Conservation (phyloP, 2,329 filamentous ascomycete genomes). For the Fusarium caatingaense region DNA sequence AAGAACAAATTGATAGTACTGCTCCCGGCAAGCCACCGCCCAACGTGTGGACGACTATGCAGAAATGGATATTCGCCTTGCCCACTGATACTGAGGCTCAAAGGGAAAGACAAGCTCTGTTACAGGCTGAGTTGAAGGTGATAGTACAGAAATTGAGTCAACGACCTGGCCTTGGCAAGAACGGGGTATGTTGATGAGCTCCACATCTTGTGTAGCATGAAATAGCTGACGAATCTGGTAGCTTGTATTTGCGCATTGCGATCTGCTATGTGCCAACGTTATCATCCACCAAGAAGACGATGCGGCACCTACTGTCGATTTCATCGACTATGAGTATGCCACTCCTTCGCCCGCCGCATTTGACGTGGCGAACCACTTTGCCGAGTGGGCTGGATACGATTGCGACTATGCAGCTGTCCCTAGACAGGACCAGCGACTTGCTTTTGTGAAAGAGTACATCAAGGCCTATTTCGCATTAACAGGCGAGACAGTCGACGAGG, state of each 20-base stretch:
- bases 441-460: conserved; percentile 88
- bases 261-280: conserved; percentile 95
- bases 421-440: conserved; percentile 77
- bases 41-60: conserved; percentile 94
- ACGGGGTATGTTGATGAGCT: conserved; percentile 68
- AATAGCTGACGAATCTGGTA: conserved; percentile 50
- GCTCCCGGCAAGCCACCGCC: conserved; percentile 78
- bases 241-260: conserved; percentile 94
- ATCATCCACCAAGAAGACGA: conserved; percentile 72
- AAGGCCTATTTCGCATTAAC: conserved; percentile 73
- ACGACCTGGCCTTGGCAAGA: conserved; percentile 78
- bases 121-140: conserved; percentile 80
- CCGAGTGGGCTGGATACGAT: conserved; percentile 97
- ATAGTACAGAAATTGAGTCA: conserved; percentile 79
- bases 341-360: conserved; percentile 94
- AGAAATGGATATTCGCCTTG: conserved; percentile 92
- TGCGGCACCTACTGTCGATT: conserved; percentile 64
- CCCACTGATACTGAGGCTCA: conserved; percentile 78
- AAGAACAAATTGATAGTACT: conserved; percentile 60
- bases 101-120: conserved; percentile 70
- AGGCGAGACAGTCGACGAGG: conserved; percentile 59
- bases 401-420: conserved; percentile 90
- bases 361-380: conserved; percentile 97
- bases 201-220: neutral
- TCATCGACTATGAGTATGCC: conserved; percentile 99